These are phyloP conservation scores for Macadamia tetraphylla DNA, from an alignment of 164 flowering plant species.

Conservation along the genomic window DNA sequence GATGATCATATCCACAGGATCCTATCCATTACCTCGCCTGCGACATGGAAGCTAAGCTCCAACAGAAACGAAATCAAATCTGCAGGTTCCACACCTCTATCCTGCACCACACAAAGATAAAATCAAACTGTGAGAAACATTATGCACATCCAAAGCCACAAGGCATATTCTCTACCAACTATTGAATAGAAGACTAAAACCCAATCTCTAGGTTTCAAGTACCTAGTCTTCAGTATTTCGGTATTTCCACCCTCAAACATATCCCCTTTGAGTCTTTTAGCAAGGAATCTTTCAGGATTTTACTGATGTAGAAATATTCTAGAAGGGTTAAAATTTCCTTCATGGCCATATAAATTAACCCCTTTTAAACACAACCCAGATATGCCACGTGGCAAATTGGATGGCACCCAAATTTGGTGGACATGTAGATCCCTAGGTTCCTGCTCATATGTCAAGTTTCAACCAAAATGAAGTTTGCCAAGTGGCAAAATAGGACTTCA, in stretches of 20 bases:
- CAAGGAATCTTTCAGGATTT: too few relatives aligned
- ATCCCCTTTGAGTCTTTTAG: neutral
- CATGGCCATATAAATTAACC: too few relatives aligned
- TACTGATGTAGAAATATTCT: too few relatives aligned
- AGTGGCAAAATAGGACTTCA: too few relatives aligned
- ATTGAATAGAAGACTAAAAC: neutral
- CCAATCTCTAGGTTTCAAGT: neutral
- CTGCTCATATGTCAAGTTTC: too few relatives aligned
- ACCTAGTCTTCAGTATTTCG: neutral
- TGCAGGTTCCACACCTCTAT: slow-evolving; percentile 66
- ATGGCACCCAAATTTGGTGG: too few relatives aligned
- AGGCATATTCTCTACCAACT: neutral
- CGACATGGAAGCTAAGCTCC: slow-evolving; percentile 89
- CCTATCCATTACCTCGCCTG: slow-evolving; percentile 62
- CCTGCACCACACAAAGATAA: slow-evolving; percentile 42
- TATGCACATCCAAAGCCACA: neutral
- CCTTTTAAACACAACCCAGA: too few relatives aligned
- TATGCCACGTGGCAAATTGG: too few relatives aligned
- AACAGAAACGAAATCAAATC: slow-evolving; percentile 86
- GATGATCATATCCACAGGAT: neutral
- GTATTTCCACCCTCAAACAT: neutral
- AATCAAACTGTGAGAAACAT: neutral
- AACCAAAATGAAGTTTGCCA: too few relatives aligned
- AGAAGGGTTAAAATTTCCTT: too few relatives aligned
- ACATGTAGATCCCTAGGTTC: too few relatives aligned